Base-by-base conservation (phyloP, 805 yeast genomes). In the Candida silvicultrix region DNA sequence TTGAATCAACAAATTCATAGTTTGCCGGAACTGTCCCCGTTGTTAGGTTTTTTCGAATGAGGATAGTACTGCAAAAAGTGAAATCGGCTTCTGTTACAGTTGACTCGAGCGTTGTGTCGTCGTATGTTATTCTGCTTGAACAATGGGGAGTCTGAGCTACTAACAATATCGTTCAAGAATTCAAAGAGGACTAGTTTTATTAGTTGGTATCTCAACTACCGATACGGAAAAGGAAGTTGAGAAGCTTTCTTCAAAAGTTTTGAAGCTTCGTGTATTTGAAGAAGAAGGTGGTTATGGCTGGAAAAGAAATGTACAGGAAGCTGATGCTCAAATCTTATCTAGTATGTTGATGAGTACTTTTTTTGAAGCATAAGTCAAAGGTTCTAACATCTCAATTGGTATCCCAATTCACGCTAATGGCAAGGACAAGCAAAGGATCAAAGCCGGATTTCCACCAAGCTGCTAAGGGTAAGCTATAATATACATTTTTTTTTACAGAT, bases 371-470 rank as follows among this genome's bases (percentile, higher is more conserved):
- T n/a, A n/a, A n/a, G n/a, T n/a, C n/a, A n/a, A n/a, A n/a, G n/a
- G n/a, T n/a, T n/a, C n/a, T n/a, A n/a, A n/a, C n/a, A n/a, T 2
- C 23, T 14, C 37, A 10, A 14, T 8, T 36, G 62, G 92, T 94
- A 1, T 88, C 97, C 2, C 99, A 94, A 60, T 94, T 94, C 67
- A 94, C 99, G 0, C 70, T 94, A 37, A 80, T 84, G 62, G 99
- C 89, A 0, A 84, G 77, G 38, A 78, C 94, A 19, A 85, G 80
- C 53, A 94, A 94, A 62, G 98, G 97, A 12, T 75, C 96, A 1
- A 92, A 92, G 59, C 98, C 99, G 0, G 97, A 94, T 60, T 89
- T 94, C 64, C 98, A 92, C 60, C 70, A 71, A 49, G 98, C 98
- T 0, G 96, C 90, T 47, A 87, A 84, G 64, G 96, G 97, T 18